Conservation (phyloP, 345 rosid genomes). For the Rhodamnia argentea region DNA sequence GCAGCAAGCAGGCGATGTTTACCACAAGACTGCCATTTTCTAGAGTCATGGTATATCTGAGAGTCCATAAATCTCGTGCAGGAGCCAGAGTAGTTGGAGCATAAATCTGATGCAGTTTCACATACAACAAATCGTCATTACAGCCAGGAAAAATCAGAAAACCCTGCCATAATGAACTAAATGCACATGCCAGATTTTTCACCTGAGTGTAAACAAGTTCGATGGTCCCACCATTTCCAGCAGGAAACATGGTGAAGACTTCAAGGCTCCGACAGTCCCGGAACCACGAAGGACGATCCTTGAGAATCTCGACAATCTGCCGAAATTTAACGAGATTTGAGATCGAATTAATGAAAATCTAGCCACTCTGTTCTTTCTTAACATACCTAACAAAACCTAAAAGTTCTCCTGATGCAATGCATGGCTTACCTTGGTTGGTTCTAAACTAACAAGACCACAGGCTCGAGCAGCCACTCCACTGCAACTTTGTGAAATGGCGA, state of each 20-base stretch:
- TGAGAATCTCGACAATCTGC: constrained; percentile 97
- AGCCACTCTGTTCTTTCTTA: not conserved
- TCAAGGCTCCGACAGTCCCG: constrained; percentile 99
- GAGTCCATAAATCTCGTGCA: constrained; percentile 98
- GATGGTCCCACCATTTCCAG: constrained; percentile 91
- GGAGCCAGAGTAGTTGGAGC: constrained; percentile 98
- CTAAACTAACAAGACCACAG: constrained; percentile 98
- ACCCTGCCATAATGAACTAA: not conserved
- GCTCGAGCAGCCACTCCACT: constrained; percentile 99
- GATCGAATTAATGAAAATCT: not conserved
- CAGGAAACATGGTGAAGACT: constrained; percentile 90
- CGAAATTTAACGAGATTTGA: not conserved
- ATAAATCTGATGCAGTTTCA: constrained; percentile 45
- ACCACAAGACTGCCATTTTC: constrained; percentile 99
- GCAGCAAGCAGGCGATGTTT: constrained; percentile 8
- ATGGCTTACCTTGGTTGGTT: constrained; percentile 67
- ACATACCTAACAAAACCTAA: not conserved
- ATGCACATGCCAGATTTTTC: not conserved
- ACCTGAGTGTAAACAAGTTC: constrained; percentile 97
- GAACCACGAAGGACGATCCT: constrained; percentile 97
- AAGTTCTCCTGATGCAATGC: not conserved
- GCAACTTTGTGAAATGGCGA: constrained; percentile 98
- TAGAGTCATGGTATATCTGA: constrained; percentile 82
- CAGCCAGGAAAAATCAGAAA: not conserved
- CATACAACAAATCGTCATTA: not conserved